Percentiles rank a stretch among this genome's conserved stretches.
Conservation (phyloP, 2,329 filamentous ascomycete genomes). For the Monosporascus sp. region DNA sequence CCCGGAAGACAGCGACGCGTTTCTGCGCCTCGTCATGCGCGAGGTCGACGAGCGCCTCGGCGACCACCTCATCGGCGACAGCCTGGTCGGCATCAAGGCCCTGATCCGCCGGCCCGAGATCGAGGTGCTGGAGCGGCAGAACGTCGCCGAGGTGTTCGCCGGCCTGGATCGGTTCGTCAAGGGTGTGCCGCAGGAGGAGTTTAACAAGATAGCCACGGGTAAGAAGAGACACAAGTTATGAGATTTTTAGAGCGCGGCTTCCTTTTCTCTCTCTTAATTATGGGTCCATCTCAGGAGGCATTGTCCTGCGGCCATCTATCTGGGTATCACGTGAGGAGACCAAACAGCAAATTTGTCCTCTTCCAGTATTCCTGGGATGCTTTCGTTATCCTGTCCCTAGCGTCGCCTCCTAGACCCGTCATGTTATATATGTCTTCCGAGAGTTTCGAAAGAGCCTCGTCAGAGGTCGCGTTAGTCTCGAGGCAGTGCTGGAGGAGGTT, state of each 20-base stretch:
- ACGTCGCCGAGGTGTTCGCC: constrained; percentile 77
- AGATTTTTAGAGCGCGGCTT: constrained; percentile 2
- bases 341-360: constrained; percentile 76
- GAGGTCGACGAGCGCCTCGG: constrained; percentile 82
- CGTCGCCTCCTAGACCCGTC: constrained; percentile 43
- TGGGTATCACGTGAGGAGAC: constrained; percentile 52
- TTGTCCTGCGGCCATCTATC: background rate
- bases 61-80: constrained; percentile 71
- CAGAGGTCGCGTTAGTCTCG: constrained; percentile 18
- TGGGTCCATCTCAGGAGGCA: background rate
- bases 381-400: constrained; percentile 52
- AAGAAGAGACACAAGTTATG: constrained; percentile 89
- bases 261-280: background rate
- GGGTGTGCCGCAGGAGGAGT: constrained; percentile 84
- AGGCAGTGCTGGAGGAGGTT: constrained; percentile 44
- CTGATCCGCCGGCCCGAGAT: constrained; percentile 70
- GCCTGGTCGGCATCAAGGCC: constrained; percentile 77
- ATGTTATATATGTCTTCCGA: constrained; percentile 39
- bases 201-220: constrained; percentile 74
- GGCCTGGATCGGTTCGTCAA: constrained; percentile 75
- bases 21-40: constrained; percentile 63
- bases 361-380: constrained; percentile 74
- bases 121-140: constrained; percentile 69
- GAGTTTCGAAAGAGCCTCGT: constrained; percentile 36
- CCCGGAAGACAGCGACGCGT: constrained; percentile 58